Evolutionary conservation across 2,329 filamentous ascomycete species (phyloP), one percentile per base, ranked within the genome.

Genomic region (Apiospora phragmitis): DNA sequence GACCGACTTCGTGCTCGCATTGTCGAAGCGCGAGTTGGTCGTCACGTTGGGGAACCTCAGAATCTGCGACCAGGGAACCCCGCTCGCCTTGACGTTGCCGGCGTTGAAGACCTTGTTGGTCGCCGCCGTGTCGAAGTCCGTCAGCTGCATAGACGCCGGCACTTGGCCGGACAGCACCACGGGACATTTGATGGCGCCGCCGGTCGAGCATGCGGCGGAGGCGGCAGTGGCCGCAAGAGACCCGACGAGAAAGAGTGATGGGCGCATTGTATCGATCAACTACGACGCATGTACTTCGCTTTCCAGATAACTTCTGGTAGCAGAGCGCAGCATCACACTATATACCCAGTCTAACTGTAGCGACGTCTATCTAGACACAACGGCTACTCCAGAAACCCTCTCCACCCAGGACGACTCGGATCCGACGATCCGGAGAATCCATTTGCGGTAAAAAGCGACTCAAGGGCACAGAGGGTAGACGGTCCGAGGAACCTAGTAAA

Each of bases 21-120:
- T 76, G 74, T 85, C 84, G 77, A 86, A 85, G 62, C 81, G 82
- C 70, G 77, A 79, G 70, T 72, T 74, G 45, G 73, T 72, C 5
- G 73, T 73, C 5, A 75, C 75, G 21, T 74, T 74, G 4, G 78
- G 77, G 70, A 79, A 77, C 68, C 74, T 71, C 29, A 79, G 69
- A 41, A 72, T 76, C 71, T 74, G n/a, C 38, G 77, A 78, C 70
- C 78, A 79, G 51, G 75, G 73, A 65, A 78, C 73, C 65, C 47
- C 68, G 41, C 77, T 69, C n/a, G 67, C 77, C 42, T 77, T 76
- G 65, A 79, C 71, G 62, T 77, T 78, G 72, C 77, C 76, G 21
- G 78, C 76, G 72, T 78, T 77, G 74, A 79, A 79, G 24, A 69
- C 8, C 5, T 76, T 76, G 68, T 75, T 77, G 51, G 78, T 79